Conservation (phyloP, 2,329 filamentous ascomycete species). For the Incumbomyces lentus region DNA sequence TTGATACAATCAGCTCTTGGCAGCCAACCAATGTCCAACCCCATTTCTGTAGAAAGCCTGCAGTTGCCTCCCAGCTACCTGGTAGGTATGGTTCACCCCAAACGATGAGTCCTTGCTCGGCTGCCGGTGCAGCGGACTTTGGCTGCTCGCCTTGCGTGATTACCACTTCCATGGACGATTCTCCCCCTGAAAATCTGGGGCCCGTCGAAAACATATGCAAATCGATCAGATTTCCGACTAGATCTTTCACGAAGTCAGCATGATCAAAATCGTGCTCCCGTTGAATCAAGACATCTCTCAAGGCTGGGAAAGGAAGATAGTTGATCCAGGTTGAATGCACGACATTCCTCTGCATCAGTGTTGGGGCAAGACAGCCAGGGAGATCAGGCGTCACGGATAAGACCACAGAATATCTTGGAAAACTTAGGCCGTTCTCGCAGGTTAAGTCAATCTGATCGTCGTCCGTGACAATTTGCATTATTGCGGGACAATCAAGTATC, state of each 20-base stretch:
- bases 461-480: too few species aligned
- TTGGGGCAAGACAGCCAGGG: conserved; percentile 23
- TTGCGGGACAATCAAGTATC: neutral
- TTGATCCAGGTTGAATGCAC: conserved; percentile 36
- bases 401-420: neutral
- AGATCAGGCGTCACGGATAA: neutral
- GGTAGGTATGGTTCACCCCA: conserved; percentile 35
- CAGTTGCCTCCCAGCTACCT: conserved; percentile 33
- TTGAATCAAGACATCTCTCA: conserved; percentile 32
- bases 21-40: conserved; percentile 13
- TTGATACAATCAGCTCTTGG: conserved; percentile 12
- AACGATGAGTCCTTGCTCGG: conserved; percentile 32
- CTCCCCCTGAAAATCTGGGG: too few species aligned
- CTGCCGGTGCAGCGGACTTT: conserved; percentile 31
- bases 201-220: too few species aligned
- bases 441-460: neutral
- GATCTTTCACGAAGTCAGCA: conserved; percentile 36
- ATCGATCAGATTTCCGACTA: conserved; percentile 28
- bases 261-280: conserved; percentile 31
- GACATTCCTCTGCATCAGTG: conserved; percentile 30
- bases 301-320: conserved; percentile 29
- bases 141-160: conserved; percentile 9
- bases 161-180: too few species aligned
- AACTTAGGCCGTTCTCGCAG: neutral
- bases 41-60: conserved; percentile 30